Evolutionary conservation across 1,139 yeast genomes (phyloP), one percentile per base, ranked within the genome.

Genomic region (Saccharomycopsis crataegensis): DNA sequence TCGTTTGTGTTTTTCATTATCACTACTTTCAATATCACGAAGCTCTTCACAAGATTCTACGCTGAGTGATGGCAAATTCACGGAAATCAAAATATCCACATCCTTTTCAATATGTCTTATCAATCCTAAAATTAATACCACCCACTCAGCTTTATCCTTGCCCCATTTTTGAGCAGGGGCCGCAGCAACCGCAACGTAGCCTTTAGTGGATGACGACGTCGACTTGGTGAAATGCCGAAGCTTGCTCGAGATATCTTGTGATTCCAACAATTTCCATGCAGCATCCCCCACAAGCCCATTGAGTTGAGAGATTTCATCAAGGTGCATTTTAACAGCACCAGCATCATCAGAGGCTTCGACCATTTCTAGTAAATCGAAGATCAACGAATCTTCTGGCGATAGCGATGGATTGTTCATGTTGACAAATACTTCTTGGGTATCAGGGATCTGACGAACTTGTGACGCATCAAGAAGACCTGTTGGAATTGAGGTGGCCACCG

Each of bases 401-500:
- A 73, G 60, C 6, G 67, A 58, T 54, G 72, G 68, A 14, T 62
- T 61, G 4, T 61, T 53, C 3, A 63, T 60, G 51, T 67, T 62
- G 11, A 11, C n/a, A 64, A 77, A 90, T 34, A 88, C 96, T 65
- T 90, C 97, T 64, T 90, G 96, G 1, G 87, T 82, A 63, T 90
- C 96, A 0, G 97, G 96, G 1, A 90, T 80, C 59, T 86, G 87
- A 56, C 97, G 73, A 52, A 89, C 67, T 46, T 70, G 65, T 1
- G 95, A 83, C 0, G 88, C 95, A 65, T 90, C 96, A 1, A 82
- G 65, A 47, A 84, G 74, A 0, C 76, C 76, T 0, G 60, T 54
- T 0, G 93, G 91, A 2, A 89, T 58, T 1, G 65, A 66, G 0
- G 82, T 75, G 2, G 74, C 65, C 9, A 88, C 74, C 1, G 95